Conservation (phyloP, 176 grass and related monocot species). For the Dactylis glomerata region DNA sequence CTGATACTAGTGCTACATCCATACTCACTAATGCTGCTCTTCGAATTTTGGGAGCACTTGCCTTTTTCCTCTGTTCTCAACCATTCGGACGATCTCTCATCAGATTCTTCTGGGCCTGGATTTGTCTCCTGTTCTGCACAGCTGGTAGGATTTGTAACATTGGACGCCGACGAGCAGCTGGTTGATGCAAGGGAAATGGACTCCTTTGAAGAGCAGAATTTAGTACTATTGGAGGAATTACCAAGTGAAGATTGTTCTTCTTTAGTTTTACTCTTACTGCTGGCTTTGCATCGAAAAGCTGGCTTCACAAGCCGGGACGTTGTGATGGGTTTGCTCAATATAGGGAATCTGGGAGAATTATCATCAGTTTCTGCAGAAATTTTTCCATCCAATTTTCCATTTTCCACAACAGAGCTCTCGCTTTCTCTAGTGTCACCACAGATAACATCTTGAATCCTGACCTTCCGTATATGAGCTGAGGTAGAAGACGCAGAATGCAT, state of each 20-base stretch:
- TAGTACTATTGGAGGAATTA: constrained; percentile 49
- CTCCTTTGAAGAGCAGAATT: constrained; percentile 53
- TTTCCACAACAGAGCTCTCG: constrained; percentile 28
- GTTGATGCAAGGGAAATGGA: constrained; percentile 51
- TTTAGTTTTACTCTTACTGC: constrained; percentile 55
- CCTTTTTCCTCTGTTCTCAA: constrained; percentile 51
- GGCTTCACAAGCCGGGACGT: constrained; percentile 54
- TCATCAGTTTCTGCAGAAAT: constrained; percentile 38
- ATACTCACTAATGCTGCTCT: constrained; percentile 85
- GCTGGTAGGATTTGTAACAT: constrained; percentile 36
- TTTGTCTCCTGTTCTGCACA: constrained; percentile 32
- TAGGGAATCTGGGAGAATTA: constrained; percentile 36
- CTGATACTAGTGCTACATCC: constrained; percentile 77
- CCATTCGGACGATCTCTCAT: constrained; percentile 37
- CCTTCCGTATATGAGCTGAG: constrained; percentile 37
- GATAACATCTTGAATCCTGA: constrained; percentile 86
- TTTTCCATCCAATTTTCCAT: constrained; percentile 32
- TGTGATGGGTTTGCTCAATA: constrained; percentile 48
- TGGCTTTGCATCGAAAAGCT: constrained; percentile 43
- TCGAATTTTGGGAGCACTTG: constrained; percentile 76
- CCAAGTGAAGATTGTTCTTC: constrained; percentile 46
- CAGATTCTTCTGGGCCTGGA: constrained; percentile 23
- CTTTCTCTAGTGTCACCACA: constrained; percentile 28
- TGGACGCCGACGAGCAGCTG: constrained; percentile 45
- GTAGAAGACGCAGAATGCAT: constrained; percentile 33